These are phyloP conservation scores for Mycena polygramma DNA, from an alignment of 768 basidiomycete species.

Conservation along the genomic window DNA sequence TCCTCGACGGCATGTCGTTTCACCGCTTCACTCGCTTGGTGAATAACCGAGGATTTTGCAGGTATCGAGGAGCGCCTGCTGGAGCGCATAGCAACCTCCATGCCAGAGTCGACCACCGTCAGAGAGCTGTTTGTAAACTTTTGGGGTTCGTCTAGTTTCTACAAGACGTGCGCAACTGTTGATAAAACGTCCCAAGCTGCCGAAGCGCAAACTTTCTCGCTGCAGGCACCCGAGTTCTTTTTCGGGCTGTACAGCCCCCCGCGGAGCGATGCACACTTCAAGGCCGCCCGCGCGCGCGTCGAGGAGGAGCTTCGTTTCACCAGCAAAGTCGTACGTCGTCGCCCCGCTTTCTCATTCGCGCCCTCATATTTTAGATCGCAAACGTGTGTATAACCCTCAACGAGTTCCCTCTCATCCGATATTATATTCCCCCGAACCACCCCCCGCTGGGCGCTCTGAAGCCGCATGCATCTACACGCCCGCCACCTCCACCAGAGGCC, in stretches of 20 bases:
- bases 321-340: slow-evolving; percentile 71
- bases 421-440: slow-evolving; percentile 89
- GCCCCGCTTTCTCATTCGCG: slow-evolving; percentile 6
- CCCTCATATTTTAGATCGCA: slow-evolving; percentile 67
- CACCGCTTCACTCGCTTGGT: background rate
- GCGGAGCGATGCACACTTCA: slow-evolving; percentile 74
- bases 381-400: slow-evolving; percentile 92
- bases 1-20: slow-evolving; percentile 78
- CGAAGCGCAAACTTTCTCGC: slow-evolving; percentile 88
- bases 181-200: slow-evolving; percentile 64
- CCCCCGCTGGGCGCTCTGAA: slow-evolving; percentile 88
- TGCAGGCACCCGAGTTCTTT: slow-evolving; percentile 84
- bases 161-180: background rate
- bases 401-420: slow-evolving; percentile 94
- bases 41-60: slow-evolving; percentile 45
- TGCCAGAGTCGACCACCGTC: slow-evolving; percentile 85
- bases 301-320: slow-evolving; percentile 89
- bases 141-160: slow-evolving; percentile 73
- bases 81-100: slow-evolving; percentile 76
- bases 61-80: slow-evolving; percentile 86
- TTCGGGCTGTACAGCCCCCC: slow-evolving; percentile 92
- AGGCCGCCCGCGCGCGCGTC: slow-evolving; percentile 77
- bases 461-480: slow-evolving; percentile 72
- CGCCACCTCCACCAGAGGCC: slow-evolving; percentile 73
- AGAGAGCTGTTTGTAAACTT: slow-evolving; percentile 95